Conservation (phyloP, 2,329 filamentous ascomycete species). For the Colletotrichum scovillei region DNA sequence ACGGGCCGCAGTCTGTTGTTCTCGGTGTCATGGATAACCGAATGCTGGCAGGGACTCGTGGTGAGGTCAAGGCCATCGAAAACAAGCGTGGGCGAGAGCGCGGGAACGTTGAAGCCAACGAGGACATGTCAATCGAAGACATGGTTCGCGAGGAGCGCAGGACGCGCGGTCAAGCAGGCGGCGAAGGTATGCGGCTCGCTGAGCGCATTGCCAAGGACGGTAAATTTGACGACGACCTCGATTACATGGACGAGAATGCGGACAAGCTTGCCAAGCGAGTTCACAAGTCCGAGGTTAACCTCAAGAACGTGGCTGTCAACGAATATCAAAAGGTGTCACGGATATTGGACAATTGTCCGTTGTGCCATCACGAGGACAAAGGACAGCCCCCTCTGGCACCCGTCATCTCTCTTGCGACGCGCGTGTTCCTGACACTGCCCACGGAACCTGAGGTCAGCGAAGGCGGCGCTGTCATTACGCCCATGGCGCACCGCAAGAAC, state of each 20-base stretch:
- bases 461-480: slow-evolving; percentile 88
- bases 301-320: slow-evolving; percentile 86
- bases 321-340: slow-evolving; percentile 92
- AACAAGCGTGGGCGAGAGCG: slow-evolving; percentile 87
- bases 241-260: slow-evolving; percentile 98
- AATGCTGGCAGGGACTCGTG: slow-evolving; percentile 79
- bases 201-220: slow-evolving; percentile 94
- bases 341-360: slow-evolving; percentile 86
- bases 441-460: slow-evolving; percentile 89
- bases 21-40: slow-evolving; percentile 90
- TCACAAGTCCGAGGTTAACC: slow-evolving; percentile 86
- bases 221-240: slow-evolving; percentile 91
- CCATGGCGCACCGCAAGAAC: slow-evolving; percentile 87
- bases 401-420: slow-evolving; percentile 85
- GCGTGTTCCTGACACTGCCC: slow-evolving; percentile 87
- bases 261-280: slow-evolving; percentile 87
- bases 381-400: slow-evolving; percentile 83
- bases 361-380: slow-evolving; percentile 91
- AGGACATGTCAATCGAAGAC: slow-evolving; percentile 95
- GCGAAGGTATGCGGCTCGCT: slow-evolving; percentile 84
- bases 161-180: slow-evolving; percentile 80
- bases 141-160: slow-evolving; percentile 96
- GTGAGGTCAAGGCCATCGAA: slow-evolving; percentile 81
- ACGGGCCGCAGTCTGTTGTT: slow-evolving; percentile 77
- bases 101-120: slow-evolving; percentile 88